Conservation (phyloP, 192 early-diverging fungal species). For the Coemansia sp. region DNA sequence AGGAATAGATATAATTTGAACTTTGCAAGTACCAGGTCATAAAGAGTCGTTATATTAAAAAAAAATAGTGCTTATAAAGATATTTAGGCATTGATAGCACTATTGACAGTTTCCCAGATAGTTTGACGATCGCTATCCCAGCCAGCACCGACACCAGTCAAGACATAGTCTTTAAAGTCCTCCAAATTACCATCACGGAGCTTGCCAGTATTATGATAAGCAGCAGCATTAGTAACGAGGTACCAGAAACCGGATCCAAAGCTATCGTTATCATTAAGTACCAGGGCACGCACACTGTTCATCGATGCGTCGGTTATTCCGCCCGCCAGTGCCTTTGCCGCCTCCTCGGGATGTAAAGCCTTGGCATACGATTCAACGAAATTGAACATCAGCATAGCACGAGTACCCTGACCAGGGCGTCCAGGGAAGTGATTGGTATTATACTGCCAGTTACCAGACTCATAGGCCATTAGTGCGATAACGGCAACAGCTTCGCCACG, state of each 20-base stretch:
- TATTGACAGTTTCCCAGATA: slow-evolving; percentile 40
- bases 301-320: slow-evolving; percentile 11
- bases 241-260: slow-evolving; percentile 58
- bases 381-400: slow-evolving; percentile 55
- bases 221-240: slow-evolving; percentile 21
- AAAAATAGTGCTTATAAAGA: neutral
- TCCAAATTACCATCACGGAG: slow-evolving; percentile 35
- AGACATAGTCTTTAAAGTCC: slow-evolving; percentile 48
- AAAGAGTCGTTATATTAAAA: slow-evolving; percentile 3
- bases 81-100: slow-evolving; percentile 15
- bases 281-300: slow-evolving; percentile 47
- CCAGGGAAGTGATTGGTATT: slow-evolving; percentile 56
- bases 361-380: slow-evolving; percentile 43
- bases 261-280: slow-evolving; percentile 51
- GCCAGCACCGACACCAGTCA: slow-evolving; percentile 30
- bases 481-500: slow-evolving; percentile 42
- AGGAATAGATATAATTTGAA: neutral
- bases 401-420: slow-evolving; percentile 49
- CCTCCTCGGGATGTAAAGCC: slow-evolving; percentile 24
- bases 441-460: slow-evolving; percentile 54
- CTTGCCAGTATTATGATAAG: slow-evolving; percentile 34
- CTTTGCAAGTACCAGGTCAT: neutral
- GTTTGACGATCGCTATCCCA: slow-evolving; percentile 25
- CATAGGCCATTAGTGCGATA: slow-evolving; percentile 50
- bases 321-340: slow-evolving; percentile 8